Evolutionary conservation across 1,284 basidiomycete genomes (phyloP).

Genomic region (Tilletiaria anomala): DNA sequence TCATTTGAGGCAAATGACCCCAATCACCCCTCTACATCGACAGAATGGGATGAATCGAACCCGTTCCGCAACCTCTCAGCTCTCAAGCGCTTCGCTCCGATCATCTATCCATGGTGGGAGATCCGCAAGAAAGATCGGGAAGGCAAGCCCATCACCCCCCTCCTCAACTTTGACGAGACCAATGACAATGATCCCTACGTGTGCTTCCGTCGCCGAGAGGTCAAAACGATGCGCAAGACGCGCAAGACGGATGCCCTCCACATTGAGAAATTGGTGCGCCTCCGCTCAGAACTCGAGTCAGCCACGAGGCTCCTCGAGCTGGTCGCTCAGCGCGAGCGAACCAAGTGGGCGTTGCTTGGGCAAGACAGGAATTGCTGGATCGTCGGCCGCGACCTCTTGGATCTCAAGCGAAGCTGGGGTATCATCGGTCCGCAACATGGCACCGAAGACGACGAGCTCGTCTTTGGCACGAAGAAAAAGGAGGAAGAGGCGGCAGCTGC

Average conservation of each 20-base stretch:
- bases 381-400: conserved; percentile 18
- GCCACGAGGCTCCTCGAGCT: conserved; percentile 20
- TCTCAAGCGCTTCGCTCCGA: conserved; percentile 14
- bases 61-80: conserved; percentile 30
- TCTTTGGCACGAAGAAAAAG: conserved; percentile 18
- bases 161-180: conserved; percentile 58
- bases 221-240: conserved; percentile 86
- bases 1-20: background rate
- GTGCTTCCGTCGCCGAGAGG: conserved; percentile 90
- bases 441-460: conserved; percentile 31
- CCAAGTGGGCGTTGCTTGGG: conserved; percentile 21
- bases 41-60: conserved; percentile 23
- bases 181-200: conserved; percentile 94
- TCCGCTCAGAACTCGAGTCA: conserved; percentile 29
- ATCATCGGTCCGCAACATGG: conserved; percentile 24
- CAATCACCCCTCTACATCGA: background rate
- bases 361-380: conserved; percentile 27
- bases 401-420: conserved; percentile 30
- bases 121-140: conserved; percentile 28
- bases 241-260: conserved; percentile 44
- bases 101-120: conserved; percentile 36
- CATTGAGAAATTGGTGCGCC: conserved; percentile 35
- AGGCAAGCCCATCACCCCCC: conserved; percentile 22
- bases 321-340: conserved; percentile 32
- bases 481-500: no score